Conservation (phyloP, 2,329 filamentous ascomycete genomes). For the Dothideomycetes sp. region DNA sequence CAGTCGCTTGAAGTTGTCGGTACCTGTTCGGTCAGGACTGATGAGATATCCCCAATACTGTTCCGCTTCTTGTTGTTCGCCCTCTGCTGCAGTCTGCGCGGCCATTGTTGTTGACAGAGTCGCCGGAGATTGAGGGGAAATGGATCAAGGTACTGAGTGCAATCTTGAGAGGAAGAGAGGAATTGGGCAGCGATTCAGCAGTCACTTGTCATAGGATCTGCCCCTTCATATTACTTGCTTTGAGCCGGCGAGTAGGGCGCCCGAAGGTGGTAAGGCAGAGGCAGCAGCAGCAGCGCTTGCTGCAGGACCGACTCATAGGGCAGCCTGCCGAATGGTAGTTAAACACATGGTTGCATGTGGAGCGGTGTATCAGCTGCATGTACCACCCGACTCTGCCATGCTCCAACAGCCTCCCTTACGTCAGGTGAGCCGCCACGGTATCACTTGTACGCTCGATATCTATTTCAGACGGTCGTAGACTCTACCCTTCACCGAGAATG, state of each 20-base stretch:
- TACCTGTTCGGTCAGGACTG: conserved; percentile 40
- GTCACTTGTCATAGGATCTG: too few relatives aligned
- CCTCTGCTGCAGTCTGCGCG: conserved; percentile 2
- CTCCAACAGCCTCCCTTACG: background rate
- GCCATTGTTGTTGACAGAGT: background rate
- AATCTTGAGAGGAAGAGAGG: background rate
- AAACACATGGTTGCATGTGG: background rate
- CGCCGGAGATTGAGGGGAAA: too few relatives aligned
- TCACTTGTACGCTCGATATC: too few relatives aligned
- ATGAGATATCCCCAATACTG: conserved; percentile 42
- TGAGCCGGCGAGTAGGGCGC: too few relatives aligned
- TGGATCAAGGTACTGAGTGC: too few relatives aligned
- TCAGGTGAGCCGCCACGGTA: background rate
- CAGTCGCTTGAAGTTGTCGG: conserved; percentile 33
- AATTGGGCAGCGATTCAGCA: background rate
- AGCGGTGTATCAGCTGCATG: background rate
- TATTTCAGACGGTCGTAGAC: too few relatives aligned
- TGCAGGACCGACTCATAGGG: background rate
- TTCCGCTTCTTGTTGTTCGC: conserved; percentile 29
- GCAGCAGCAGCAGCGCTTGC: background rate
- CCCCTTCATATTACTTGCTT: too few relatives aligned
- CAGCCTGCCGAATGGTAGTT: background rate
- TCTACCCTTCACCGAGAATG: too few relatives aligned
- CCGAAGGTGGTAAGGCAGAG: background rate
- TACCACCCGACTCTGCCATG: background rate